Evolutionary conservation across 2,329 filamentous ascomycete genomes (phyloP).

Genomic region (Diaporthe ilicicola): DNA sequence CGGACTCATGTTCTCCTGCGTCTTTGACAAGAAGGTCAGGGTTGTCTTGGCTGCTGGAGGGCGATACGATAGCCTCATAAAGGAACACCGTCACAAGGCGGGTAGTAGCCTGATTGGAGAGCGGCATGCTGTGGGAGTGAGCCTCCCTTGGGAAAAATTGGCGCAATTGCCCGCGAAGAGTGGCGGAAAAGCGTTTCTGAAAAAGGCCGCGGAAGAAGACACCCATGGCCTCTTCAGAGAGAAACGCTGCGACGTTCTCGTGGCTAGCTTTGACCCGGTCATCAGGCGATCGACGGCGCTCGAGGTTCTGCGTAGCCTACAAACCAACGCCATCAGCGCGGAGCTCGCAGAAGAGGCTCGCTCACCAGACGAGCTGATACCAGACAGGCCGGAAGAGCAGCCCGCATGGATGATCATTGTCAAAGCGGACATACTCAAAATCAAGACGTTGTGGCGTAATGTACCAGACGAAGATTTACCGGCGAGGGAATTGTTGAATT

Average conservation of each 20-base stretch:
- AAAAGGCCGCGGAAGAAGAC: slow-evolving; percentile 72
- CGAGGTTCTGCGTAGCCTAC: slow-evolving; percentile 80
- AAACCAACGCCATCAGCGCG: slow-evolving; percentile 84
- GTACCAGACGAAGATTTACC: slow-evolving; percentile 79
- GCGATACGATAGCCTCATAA: slow-evolving; percentile 89
- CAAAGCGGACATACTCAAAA: slow-evolving; percentile 81
- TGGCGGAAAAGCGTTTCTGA: slow-evolving; percentile 68
- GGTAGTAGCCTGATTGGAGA: slow-evolving; percentile 55
- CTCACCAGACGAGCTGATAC: slow-evolving; percentile 80
- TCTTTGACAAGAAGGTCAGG: slow-evolving; percentile 84
- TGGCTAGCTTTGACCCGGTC: slow-evolving; percentile 84
- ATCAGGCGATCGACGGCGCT: slow-evolving; percentile 80
- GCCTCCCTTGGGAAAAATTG: slow-evolving; percentile 86
- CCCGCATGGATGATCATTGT: slow-evolving; percentile 91
- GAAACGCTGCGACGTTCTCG: slow-evolving; percentile 84
- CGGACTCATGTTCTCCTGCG: slow-evolving; percentile 88
- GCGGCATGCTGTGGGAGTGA: slow-evolving; percentile 90
- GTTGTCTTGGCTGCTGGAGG: slow-evolving; percentile 94
- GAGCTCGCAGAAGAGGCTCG: slow-evolving; percentile 85
- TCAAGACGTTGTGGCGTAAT: slow-evolving; percentile 82
- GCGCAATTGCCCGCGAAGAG: slow-evolving; percentile 68
- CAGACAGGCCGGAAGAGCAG: slow-evolving; percentile 77
- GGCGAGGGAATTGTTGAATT: slow-evolving; percentile 75
- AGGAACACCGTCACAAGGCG: slow-evolving; percentile 79
- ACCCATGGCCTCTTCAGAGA: slow-evolving; percentile 65